phyloP scores from a whole-genome alignment of 208 protist genomes.

The Leishmania braziliensis region DNA sequence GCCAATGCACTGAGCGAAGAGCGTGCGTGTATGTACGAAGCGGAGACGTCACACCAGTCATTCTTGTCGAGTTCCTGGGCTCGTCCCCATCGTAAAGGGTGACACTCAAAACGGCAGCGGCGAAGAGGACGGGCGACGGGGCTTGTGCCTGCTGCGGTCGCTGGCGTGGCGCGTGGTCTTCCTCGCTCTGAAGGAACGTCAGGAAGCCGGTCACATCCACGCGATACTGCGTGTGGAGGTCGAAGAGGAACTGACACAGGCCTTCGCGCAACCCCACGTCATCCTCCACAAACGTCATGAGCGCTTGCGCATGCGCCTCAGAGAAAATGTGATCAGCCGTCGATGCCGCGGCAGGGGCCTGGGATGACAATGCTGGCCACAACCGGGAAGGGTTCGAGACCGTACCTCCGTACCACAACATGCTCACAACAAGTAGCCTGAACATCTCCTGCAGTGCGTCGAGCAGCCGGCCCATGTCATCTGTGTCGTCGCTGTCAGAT shows the following conservation, averaged over 20 bases:
- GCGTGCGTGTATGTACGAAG: not conserved
- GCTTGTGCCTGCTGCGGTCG: not conserved
- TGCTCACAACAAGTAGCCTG: not conserved
- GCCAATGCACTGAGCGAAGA: conserved; percentile 10
- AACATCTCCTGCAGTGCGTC: not conserved
- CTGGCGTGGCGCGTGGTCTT: not conserved
- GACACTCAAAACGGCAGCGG: not conserved
- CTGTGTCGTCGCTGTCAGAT: not conserved
- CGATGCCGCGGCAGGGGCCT: not conserved
- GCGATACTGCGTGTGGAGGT: conserved; percentile 10
- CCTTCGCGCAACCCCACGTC: not conserved
- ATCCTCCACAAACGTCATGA: not conserved
- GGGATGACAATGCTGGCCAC: not conserved
- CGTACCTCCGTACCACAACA: not conserved
- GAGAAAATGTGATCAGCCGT: not conserved
- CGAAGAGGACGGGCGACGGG: not conserved
- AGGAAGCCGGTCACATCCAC: conserved; percentile 10
- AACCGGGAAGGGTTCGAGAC: not conserved
- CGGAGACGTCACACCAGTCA: not conserved
- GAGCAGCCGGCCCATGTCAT: not conserved
- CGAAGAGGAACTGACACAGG: conserved; percentile 5
- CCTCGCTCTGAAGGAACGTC: not conserved
- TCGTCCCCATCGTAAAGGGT: not conserved
- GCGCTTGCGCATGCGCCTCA: not conserved
- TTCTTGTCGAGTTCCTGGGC: not conserved